These are phyloP conservation scores for Pestalotiopsis sp. DNA, from an alignment of 2,329 filamentous ascomycete species.

Conservation along the genomic window DNA sequence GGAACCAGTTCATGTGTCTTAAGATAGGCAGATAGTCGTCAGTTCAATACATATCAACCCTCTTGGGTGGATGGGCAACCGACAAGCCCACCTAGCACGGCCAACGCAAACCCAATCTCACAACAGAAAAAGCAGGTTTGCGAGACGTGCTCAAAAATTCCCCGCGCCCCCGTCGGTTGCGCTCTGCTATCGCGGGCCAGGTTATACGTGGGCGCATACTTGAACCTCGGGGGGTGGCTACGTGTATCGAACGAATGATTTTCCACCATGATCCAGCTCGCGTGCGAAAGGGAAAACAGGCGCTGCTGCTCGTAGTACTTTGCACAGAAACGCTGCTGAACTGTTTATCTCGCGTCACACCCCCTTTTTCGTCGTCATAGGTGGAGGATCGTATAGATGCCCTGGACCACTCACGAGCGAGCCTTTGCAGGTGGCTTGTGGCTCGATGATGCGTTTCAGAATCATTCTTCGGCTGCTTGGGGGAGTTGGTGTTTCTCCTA, in stretches of 20 bases:
- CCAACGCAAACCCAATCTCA: neutral
- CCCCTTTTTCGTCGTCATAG: conserved; percentile 3
- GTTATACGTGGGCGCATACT: neutral
- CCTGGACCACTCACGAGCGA: neutral
- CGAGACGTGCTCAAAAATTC: neutral
- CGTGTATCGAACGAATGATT: neutral
- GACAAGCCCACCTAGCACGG: neutral
- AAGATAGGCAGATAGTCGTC: neutral
- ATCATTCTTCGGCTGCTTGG: neutral
- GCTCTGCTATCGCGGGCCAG: neutral
- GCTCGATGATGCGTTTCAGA: neutral
- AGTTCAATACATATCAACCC: neutral
- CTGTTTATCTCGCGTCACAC: neutral
- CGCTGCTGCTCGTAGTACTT: neutral
- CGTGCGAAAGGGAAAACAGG: neutral
- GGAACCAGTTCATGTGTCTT: neutral
- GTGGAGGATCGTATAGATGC: conserved; percentile 6
- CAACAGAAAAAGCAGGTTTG: conserved; percentile 4
- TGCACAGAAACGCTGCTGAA: neutral
- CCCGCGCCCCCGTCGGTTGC: neutral
- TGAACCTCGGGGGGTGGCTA: neutral
- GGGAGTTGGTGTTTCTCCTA: neutral
- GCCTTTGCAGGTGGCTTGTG: neutral
- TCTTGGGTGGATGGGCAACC: neutral
- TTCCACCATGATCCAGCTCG: neutral